phyloP scores from a whole-genome alignment of 2,329 filamentous ascomycete species.

The Ceratocystis cacaofunesta region DNA sequence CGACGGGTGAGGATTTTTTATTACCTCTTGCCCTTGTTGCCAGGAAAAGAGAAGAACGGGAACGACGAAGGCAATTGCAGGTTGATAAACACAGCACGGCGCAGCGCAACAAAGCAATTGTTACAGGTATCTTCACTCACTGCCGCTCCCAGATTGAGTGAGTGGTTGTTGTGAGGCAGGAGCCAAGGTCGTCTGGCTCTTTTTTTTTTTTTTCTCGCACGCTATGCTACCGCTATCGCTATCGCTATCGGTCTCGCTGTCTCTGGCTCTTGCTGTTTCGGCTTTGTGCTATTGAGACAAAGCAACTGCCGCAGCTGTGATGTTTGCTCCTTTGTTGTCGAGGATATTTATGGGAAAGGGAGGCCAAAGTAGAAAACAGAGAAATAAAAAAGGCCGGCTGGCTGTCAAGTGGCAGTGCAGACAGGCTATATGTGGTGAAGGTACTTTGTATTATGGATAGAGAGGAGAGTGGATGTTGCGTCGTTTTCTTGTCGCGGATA shows the following conservation, averaged over 20 bases:
- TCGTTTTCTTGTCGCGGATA: not conserved
- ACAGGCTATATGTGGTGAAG: not conserved
- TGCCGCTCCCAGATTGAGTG: not conserved
- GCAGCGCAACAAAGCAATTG: not conserved
- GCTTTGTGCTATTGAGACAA: not conserved
- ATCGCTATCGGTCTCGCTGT: not conserved
- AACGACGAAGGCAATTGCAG: not conserved
- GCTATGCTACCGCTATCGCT: not conserved
- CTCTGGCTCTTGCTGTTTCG: not conserved
- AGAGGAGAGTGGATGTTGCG: not conserved
- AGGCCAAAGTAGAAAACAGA: not conserved
- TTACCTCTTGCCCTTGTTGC: not conserved
- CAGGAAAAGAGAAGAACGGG: not conserved
- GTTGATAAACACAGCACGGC: not conserved
- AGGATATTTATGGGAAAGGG: not conserved
- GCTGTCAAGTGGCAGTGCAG: not conserved
- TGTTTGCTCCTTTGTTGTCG: not conserved
- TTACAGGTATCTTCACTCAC: not conserved
- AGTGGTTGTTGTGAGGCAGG: too few relatives aligned
- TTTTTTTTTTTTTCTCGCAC: not conserved
- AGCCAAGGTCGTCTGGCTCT: too few relatives aligned
- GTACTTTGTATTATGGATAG: not conserved
- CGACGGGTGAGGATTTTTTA: not conserved
- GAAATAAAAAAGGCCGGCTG: not conserved
- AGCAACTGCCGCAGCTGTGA: not conserved